Conservation (phyloP, 257 asterid species). For the Hygrophila difformis region DNA sequence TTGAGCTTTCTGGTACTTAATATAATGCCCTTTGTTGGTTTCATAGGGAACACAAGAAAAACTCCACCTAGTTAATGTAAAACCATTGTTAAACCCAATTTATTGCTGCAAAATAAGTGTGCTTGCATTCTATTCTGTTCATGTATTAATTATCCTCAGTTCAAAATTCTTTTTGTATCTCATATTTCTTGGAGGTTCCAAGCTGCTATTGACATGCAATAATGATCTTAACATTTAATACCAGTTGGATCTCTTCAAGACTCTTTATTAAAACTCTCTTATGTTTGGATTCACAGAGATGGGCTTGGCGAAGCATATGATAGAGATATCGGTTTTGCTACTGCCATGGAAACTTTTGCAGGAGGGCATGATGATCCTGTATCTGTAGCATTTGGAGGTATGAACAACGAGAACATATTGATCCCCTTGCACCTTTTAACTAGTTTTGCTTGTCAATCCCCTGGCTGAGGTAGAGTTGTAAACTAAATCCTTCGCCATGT, state of each 20-base stretch:
- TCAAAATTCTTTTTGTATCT: too few relatives aligned
- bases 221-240: constrained; percentile 2
- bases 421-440: constrained; percentile 5
- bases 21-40: too few relatives aligned
- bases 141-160: too few relatives aligned
- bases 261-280: neutral
- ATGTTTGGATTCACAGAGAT: constrained; percentile 54
- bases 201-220: too few relatives aligned
- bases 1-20: too few relatives aligned
- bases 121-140: too few relatives aligned
- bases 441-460: neutral
- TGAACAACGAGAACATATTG: constrained; percentile 7
- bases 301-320: constrained; percentile 97
- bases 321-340: constrained; percentile 83
- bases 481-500: constrained; percentile 2
- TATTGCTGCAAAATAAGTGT: too few relatives aligned
- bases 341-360: constrained; percentile 75
- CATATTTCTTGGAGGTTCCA: too few relatives aligned
- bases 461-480: neutral
- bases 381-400: constrained; percentile 86
- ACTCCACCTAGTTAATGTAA: too few relatives aligned
- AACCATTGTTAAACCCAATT: too few relatives aligned
- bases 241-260: constrained; percentile 5
- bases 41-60: too few relatives aligned
- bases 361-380: constrained; percentile 87